phyloP scores from a whole-genome alignment of 2,329 filamentous ascomycete species.

The Neoscytalidium dimidiatum region DNA sequence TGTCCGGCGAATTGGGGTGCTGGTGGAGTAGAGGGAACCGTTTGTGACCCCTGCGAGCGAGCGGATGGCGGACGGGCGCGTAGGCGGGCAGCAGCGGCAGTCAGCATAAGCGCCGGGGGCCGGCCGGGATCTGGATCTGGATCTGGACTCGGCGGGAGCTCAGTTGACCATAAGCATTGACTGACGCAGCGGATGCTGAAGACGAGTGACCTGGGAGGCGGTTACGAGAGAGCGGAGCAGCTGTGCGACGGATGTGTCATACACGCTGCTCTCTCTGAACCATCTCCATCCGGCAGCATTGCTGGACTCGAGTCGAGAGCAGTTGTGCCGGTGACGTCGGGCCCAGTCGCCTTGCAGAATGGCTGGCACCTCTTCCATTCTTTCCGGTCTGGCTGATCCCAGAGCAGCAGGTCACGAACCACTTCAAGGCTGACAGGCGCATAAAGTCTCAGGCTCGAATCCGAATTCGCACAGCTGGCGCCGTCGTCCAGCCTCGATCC shows the following conservation, averaged over 20 bases:
- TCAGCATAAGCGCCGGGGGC: conserved; percentile 13
- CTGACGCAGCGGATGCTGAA: no score
- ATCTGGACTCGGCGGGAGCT: conserved; percentile 8
- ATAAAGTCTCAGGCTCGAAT: conserved; percentile 13
- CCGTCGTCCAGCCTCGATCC: neutral
- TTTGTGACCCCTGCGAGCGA: neutral
- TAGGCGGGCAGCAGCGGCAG: conserved; percentile 16
- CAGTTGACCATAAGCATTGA: no score
- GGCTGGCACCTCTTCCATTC: conserved; percentile 10
- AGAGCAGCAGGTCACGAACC: conserved; percentile 2
- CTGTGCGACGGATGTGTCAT: conserved; percentile 16
- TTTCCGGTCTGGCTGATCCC: neutral
- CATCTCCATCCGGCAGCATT: neutral
- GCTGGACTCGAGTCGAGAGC: neutral
- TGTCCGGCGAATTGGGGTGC: neutral
- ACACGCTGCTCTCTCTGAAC: conserved; percentile 2
- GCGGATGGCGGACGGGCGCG: conserved; percentile 1
- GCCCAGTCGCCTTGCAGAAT: conserved; percentile 3
- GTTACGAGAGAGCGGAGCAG: conserved; percentile 13
- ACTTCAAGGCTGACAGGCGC: conserved; percentile 2
- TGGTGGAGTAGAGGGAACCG: neutral
- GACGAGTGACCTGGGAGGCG: conserved; percentile 8
- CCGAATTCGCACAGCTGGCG: neutral
- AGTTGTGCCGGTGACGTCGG: neutral
- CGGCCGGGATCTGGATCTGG: conserved; percentile 7